phyloP scores from a whole-genome alignment of 352 stramenopile species.

The Phytophthora agathidicida region DNA sequence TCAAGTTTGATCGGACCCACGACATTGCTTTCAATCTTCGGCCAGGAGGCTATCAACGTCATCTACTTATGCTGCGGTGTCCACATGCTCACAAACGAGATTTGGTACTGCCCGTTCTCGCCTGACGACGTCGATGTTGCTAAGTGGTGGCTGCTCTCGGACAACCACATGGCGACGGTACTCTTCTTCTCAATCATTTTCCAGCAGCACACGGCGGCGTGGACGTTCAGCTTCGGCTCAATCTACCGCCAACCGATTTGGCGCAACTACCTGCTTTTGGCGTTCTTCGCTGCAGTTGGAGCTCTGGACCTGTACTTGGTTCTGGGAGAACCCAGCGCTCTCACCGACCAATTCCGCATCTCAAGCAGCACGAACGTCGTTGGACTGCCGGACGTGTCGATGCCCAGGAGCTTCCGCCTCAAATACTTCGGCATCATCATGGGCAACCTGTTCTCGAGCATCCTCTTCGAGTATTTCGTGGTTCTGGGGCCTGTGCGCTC shows the following conservation, averaged over 20 bases:
- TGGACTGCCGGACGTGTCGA: conserved; percentile 46
- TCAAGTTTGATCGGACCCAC: conserved; percentile 63
- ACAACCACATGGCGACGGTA: conserved; percentile 48
- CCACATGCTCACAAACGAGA: conserved; percentile 34
- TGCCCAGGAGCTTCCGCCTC: conserved; percentile 47
- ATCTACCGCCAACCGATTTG: conserved; percentile 52
- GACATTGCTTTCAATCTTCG: conserved; percentile 50
- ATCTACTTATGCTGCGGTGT: conserved; percentile 43
- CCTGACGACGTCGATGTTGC: conserved; percentile 42
- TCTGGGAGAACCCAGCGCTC: conserved; percentile 39
- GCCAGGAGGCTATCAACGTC: conserved; percentile 61
- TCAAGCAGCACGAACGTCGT: conserved; percentile 59
- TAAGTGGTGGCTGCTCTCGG: conserved; percentile 56
- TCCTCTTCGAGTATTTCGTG: conserved; percentile 44
- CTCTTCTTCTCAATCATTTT: conserved; percentile 39
- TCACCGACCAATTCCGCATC: conserved; percentile 58
- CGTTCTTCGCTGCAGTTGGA: conserved; percentile 32
- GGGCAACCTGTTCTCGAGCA: conserved; percentile 34
- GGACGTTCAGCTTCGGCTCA: conserved; percentile 52
- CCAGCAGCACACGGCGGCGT: conserved; percentile 36
- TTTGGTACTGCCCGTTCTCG: conserved; percentile 53
- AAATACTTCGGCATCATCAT: conserved; percentile 40
- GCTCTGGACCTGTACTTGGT: conserved; percentile 46
- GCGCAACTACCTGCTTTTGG: conserved; percentile 44
- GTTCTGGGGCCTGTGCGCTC: conserved; percentile 43